Percentiles rank a stretch among this genome's conserved stretches.
Conservation (phyloP, 176 grass and related monocot species). For the Eremochloa ophiuroides region DNA sequence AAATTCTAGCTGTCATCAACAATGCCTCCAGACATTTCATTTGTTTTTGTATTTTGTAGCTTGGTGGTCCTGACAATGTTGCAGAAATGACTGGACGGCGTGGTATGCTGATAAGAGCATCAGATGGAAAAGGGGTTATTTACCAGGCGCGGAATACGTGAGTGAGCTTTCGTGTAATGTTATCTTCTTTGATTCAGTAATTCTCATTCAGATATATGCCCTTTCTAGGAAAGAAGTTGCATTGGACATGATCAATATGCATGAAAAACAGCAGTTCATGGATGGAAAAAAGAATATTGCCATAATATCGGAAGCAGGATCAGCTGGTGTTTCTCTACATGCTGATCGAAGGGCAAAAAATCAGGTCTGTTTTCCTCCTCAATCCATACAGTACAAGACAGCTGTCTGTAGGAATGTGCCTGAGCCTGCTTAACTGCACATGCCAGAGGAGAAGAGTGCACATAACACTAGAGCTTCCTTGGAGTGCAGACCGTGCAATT, state of each 20-base stretch:
- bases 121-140: constrained; percentile 81
- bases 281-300: constrained; percentile 79
- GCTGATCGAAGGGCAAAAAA: constrained; percentile 78
- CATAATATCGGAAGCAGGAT: constrained; percentile 97
- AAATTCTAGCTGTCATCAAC: neutral
- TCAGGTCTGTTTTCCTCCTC: constrained; percentile 47
- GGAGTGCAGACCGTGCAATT: constrained; percentile 99
- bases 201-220: neutral
- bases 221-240: constrained; percentile 76
- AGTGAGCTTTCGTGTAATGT: constrained; percentile 35
- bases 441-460: constrained; percentile 92
- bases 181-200: constrained; percentile 15
- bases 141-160: constrained; percentile 82
- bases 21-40: neutral
- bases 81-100: constrained; percentile 91
- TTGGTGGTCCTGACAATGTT: constrained; percentile 93
- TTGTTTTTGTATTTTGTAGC: constrained; percentile 40
- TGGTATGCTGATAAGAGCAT: constrained; percentile 77
- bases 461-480: constrained; percentile 97
- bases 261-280: constrained; percentile 93
- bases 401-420: neutral
- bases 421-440: neutral
- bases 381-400: neutral
- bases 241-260: constrained; percentile 97
- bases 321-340: constrained; percentile 87